A percentile compares a stretch with the other conserved stretches of the same genome.
Conservation (phyloP, 2,329 filamentous ascomycete species). For the Anisogramma anomala region DNA sequence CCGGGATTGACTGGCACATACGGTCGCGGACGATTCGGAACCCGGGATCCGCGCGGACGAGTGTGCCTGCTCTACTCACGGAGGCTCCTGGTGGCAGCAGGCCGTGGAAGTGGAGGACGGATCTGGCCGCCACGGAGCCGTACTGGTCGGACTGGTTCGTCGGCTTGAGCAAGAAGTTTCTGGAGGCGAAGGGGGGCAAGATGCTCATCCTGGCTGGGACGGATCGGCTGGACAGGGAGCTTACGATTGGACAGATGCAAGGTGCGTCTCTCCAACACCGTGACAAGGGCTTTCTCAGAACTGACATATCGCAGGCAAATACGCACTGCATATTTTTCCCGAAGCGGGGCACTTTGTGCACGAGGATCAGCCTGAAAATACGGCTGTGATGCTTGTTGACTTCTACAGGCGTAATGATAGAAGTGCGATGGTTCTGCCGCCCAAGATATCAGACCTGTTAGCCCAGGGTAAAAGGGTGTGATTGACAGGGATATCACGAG, state of each 20-base stretch:
- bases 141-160: conserved; percentile 95
- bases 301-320: conserved; percentile 53
- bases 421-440: conserved; percentile 71
- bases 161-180: conserved; percentile 78
- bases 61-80: conserved; percentile 68
- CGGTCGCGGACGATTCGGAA: conserved; percentile 81
- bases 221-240: conserved; percentile 77
- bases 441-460: conserved; percentile 72
- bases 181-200: conserved; percentile 71
- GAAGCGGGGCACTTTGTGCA: conserved; percentile 96
- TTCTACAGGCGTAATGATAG: conserved; percentile 89
- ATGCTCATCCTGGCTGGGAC: conserved; percentile 77
- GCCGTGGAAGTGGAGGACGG: conserved; percentile 75
- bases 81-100: conserved; percentile 24
- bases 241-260: conserved; percentile 97
- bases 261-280: conserved; percentile 36
- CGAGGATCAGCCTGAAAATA: conserved; percentile 87
- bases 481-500: not conserved
- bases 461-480: conserved; percentile 50
- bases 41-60: conserved; percentile 68
- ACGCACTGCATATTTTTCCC: conserved; percentile 86
- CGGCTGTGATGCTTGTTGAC: conserved; percentile 71
- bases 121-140: conserved; percentile 69
- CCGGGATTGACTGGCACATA: conserved; percentile 88
- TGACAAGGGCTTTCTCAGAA: conserved; percentile 1